A percentile compares a stretch with the other conserved stretches of the same genome.
phyloP scores from a whole-genome alignment of 179 eudicot genomes.

The Camellia oleifera region DNA sequence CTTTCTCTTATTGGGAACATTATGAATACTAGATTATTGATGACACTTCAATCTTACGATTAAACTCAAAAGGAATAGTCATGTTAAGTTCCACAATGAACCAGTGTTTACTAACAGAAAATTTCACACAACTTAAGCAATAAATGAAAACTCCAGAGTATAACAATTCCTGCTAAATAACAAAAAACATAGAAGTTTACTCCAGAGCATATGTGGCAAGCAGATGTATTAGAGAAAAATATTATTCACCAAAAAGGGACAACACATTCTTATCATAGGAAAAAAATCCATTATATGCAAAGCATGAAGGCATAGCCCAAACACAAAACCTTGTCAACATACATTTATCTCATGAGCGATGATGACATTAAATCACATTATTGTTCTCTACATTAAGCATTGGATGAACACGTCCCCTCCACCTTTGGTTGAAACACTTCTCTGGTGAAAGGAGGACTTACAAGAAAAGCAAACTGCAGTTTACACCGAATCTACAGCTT shows the following conservation, averaged over 20 bases:
- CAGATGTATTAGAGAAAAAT: not conserved
- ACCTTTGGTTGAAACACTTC: not conserved
- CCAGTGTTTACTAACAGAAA: no score
- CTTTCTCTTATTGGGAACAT: no score
- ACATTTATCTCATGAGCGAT: not conserved
- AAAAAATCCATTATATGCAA: not conserved
- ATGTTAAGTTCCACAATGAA: no score
- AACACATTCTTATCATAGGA: not conserved
- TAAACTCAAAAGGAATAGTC: no score
- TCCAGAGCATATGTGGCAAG: not conserved
- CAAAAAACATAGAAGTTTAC: not conserved
- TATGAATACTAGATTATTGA: no score
- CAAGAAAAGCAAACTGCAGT: not conserved
- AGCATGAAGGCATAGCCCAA: constrained; percentile 8
- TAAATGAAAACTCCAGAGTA: not conserved
- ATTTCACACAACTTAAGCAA: no score
- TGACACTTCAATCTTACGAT: no score
- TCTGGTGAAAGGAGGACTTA: constrained; percentile 8
- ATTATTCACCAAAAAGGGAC: not conserved
- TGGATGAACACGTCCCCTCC: constrained; percentile 1
- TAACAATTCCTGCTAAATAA: not conserved
- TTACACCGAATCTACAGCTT: constrained; percentile 61
- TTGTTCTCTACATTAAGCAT: constrained; percentile 6
- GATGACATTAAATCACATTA: not conserved
- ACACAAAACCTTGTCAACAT: not conserved